phyloP scores from a whole-genome alignment of 495 filamentous ascomycete genomes.

The Xylaria curta region DNA sequence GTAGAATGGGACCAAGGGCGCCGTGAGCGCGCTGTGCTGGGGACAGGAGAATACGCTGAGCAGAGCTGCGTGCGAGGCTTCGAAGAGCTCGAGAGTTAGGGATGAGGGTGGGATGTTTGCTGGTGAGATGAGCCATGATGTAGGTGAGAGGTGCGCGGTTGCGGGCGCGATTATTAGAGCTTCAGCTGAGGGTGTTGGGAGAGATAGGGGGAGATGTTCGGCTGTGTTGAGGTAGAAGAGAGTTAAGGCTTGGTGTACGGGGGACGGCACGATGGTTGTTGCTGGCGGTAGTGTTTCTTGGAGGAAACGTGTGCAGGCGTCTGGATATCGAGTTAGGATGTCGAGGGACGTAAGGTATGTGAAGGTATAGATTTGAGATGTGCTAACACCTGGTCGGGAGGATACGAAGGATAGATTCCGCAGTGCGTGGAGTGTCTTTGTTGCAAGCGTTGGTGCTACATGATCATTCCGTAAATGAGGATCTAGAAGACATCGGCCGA shows the following conservation, averaged over 20 bases:
- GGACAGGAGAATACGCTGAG: constrained; percentile 84
- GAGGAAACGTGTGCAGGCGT: constrained; percentile 73
- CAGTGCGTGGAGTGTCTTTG: constrained; percentile 78
- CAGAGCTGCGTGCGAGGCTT: constrained; percentile 87
- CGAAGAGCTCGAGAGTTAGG: constrained; percentile 74
- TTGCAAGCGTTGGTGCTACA: constrained; percentile 73
- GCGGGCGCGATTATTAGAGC: constrained; percentile 76
- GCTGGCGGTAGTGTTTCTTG: constrained; percentile 62
- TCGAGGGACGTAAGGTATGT: constrained; percentile 90
- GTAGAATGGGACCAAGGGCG: constrained; percentile 82
- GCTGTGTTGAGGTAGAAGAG: constrained; percentile 91
- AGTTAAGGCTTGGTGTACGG: constrained; percentile 79
- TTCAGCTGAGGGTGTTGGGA: constrained; percentile 71
- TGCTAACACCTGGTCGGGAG: constrained; percentile 72
- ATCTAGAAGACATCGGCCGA: constrained; percentile 65
- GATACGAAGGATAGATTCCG: constrained; percentile 89
- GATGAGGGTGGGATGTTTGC: constrained; percentile 46
- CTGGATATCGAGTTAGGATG: constrained; percentile 76
- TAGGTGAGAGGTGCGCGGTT: constrained; percentile 76
- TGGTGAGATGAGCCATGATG: constrained; percentile 63
- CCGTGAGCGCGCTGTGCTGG: constrained; percentile 72
- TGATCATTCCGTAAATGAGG: constrained; percentile 47
- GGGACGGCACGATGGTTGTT: constrained; percentile 66
- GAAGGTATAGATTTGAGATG: constrained; percentile 82
- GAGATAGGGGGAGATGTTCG: constrained; percentile 80